Percentiles rank a stretch among this genome's conserved stretches.
Conservation (phyloP, 805 yeast species). For the Maudiozyma pseudohumilis region DNA sequence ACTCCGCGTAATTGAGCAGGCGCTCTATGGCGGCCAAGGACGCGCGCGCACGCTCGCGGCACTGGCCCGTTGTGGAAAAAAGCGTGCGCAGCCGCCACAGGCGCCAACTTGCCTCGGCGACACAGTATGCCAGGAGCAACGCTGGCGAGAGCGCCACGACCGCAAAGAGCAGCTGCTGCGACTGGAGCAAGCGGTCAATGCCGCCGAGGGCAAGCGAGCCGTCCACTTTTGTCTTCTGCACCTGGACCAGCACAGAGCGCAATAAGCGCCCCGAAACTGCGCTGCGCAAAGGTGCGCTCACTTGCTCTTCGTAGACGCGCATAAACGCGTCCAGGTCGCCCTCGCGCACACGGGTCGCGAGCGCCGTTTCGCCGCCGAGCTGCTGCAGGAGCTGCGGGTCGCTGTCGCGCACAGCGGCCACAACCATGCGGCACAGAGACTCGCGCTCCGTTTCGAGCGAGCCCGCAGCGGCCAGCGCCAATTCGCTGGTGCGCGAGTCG, state of each 20-base stretch:
- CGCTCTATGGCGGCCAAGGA: slow-evolving; percentile 51
- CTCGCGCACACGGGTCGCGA: slow-evolving; percentile 36
- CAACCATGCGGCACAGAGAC: slow-evolving; percentile 80
- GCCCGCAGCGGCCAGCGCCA: slow-evolving; percentile 71
- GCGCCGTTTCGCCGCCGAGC: slow-evolving; percentile 1
- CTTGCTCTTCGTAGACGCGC: slow-evolving; percentile 69
- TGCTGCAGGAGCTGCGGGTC: background rate
- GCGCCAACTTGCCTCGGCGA: slow-evolving; percentile 28
- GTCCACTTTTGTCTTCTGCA: slow-evolving; percentile 95
- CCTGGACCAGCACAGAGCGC: slow-evolving; percentile 72
- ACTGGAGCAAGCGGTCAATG: slow-evolving; percentile 77
- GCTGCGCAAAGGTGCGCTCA: slow-evolving; percentile 58
- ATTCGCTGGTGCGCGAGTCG: slow-evolving; percentile 61
- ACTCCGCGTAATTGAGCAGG: slow-evolving; percentile 31
- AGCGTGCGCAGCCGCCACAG: slow-evolving; percentile 17
- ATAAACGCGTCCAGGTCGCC: slow-evolving; percentile 78
- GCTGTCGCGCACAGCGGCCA: slow-evolving; percentile 35
- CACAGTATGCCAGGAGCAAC: slow-evolving; percentile 44
- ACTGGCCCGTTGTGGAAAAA: slow-evolving; percentile 20
- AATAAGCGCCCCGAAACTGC: slow-evolving; percentile 58
- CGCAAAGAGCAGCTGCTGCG: slow-evolving; percentile 92
- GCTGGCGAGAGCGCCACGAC: slow-evolving; percentile 84
- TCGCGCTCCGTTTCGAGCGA: slow-evolving; percentile 69
- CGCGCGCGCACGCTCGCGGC: slow-evolving; percentile 22
- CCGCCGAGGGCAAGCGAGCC: slow-evolving; percentile 86